Base-by-base conservation (phyloP, 768 basidiomycete species). In the Clathrus columnatus region DNA sequence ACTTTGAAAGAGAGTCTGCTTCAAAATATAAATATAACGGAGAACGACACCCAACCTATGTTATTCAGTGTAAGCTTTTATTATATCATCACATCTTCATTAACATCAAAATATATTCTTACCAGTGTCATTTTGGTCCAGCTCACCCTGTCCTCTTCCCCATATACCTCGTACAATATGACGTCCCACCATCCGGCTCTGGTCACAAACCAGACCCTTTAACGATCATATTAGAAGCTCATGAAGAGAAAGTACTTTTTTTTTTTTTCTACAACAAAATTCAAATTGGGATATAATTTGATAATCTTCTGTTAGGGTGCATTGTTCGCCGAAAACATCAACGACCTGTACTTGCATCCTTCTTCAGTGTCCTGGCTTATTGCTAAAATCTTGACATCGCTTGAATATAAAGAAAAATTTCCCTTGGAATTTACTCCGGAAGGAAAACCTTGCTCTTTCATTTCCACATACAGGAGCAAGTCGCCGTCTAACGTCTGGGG, bases 61-160 rank as follows among this genome's bases (percentile, higher is more conserved):
- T 11, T 36, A 14, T 11, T 36, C n/a, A 36, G 36, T 36, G 36
- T 36, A 36, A 3, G 36, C 10, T 8, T 14, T 82, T 57, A 53
- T 75, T 59, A n/a, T 41, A 17, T 11, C 11, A 64, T 23, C 4
- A 29, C 50, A n/a, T 20, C 48, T 4, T 49, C 30, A 23, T 48
- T 50, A 48, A 54, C 29, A 17, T 26, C 51, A 29, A 23, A 32
- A 7, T 44, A 20, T n/a, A 14, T 29, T 1, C 14, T 17, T 18
- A 21, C 53, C 60, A 83, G 83, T 69, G 78, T 18, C 36, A 36
- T 36, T 14, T 36, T 5, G 36, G 36, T 36, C 75, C 82, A 21
- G 81, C 77, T 32, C 82, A 80, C 59, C 84, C 84, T 2, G 69
- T 85, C 28, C 72, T 85, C 20, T 64, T 85, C n/a, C 84, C 84